These are phyloP conservation scores for Aureobasidium sp. DNA, from an alignment of 2,329 filamentous ascomycete species.

Conservation along the genomic window DNA sequence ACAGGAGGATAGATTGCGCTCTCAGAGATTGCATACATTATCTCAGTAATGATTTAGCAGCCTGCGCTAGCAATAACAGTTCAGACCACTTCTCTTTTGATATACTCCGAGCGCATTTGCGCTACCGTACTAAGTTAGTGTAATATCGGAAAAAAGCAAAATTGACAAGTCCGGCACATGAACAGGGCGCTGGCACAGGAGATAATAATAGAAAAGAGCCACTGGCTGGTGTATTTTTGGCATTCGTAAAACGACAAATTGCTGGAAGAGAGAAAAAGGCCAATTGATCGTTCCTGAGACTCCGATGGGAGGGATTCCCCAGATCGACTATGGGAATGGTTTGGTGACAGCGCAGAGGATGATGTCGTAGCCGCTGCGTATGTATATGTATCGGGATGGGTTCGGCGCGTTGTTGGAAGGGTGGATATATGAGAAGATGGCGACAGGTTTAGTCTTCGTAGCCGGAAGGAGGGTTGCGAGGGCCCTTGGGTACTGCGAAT, in stretches of 20 bases:
- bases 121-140: neutral
- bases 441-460: conserved; percentile 37
- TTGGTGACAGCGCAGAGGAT: neutral
- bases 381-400: neutral
- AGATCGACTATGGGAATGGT: neutral
- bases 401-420: neutral
- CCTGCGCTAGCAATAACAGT: neutral
- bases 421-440: neutral
- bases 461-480: conserved; percentile 37
- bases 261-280: conserved; percentile 1
- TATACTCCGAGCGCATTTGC: neutral
- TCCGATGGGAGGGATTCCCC: neutral
- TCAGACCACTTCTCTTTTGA: neutral
- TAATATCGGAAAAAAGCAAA: neutral
- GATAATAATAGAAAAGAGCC: neutral
- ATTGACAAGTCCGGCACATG: neutral
- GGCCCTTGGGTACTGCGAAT: conserved; percentile 39
- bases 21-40: neutral
- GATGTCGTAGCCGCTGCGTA: neutral
- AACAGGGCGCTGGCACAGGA: neutral
- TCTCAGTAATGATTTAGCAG: too few species aligned
- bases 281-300: neutral
- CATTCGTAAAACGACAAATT: conserved; percentile 2
- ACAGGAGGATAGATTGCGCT: neutral
- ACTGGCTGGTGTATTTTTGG: conserved; percentile 7